Evolutionary conservation across 257 asterid genomes (phyloP).

Genomic region (Marsdenia floribunda): DNA sequence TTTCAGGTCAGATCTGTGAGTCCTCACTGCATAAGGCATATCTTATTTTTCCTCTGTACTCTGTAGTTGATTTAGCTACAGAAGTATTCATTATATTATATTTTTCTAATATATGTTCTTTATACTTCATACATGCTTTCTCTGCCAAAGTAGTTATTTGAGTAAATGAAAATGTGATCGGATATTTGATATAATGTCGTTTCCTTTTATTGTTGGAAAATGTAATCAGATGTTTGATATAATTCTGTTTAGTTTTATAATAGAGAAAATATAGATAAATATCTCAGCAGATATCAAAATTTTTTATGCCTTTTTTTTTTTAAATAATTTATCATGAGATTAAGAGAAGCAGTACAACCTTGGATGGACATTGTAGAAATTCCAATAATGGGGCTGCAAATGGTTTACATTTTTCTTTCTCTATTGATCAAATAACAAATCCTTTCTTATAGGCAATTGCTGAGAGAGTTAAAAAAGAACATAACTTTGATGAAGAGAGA

Average conservation of each 20-base stretch:
- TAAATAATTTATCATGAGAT: not conserved
- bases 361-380: not conserved
- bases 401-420: not conserved
- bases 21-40: not conserved
- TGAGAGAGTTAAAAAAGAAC: too few species aligned
- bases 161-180: not conserved
- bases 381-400: not conserved
- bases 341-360: not conserved
- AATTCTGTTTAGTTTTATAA: not conserved
- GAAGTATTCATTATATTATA: not conserved
- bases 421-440: not conserved
- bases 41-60: not conserved
- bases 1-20: conserved; percentile 8
- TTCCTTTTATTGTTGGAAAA: not conserved
- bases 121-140: not conserved
- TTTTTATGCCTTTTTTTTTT: not conserved
- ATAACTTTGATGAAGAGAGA: not conserved
- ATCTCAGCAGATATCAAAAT: not conserved
- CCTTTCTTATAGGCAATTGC: not conserved
- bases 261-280: not conserved
- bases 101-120: not conserved
- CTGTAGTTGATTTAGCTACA: not conserved
- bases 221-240: not conserved
- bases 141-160: not conserved
- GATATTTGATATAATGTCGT: not conserved